phyloP scores from a whole-genome alignment of 805 yeast genomes.

The Wickerhamomyces queroliae region DNA sequence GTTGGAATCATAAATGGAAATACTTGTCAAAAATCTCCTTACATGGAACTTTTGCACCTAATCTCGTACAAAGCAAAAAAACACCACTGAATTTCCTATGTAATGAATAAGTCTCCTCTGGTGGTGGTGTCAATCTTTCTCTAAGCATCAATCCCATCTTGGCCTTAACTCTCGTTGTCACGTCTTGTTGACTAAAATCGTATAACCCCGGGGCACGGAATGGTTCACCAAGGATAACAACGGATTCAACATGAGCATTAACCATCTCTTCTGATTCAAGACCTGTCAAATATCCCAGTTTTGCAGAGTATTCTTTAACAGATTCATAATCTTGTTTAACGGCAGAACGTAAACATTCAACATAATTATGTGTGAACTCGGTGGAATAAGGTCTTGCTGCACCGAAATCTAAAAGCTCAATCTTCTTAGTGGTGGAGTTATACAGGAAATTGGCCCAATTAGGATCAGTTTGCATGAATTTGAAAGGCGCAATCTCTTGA shows the following conservation, averaged over 20 bases:
- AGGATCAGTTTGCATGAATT: conserved; percentile 98
- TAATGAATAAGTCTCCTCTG: conserved; percentile 95
- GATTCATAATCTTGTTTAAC: conserved; percentile 57
- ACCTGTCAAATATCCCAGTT: conserved; percentile 88
- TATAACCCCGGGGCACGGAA: conserved; percentile 54
- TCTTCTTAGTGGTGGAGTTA: conserved; percentile 60
- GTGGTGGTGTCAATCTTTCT: conserved; percentile 93
- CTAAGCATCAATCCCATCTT: conserved; percentile 86
- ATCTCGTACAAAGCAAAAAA: conserved; percentile 79
- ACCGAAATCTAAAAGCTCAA: conserved; percentile 91
- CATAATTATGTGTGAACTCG: conserved; percentile 64
- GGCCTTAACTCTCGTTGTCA: conserved; percentile 86
- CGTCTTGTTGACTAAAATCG: conserved; percentile 80
- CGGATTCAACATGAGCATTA: conserved; percentile 89
- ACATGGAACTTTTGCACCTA: conserved; percentile 80
- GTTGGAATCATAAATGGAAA: conserved; percentile 26
- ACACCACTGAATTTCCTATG: conserved; percentile 96
- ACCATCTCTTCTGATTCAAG: conserved; percentile 81
- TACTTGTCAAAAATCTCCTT: conserved; percentile 69
- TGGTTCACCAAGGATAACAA: conserved; percentile 89
- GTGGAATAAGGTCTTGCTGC: conserved; percentile 79
- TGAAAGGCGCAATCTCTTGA: conserved; percentile 75
- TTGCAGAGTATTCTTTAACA: conserved; percentile 59
- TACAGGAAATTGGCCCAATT: conserved; percentile 97
- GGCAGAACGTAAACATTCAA: conserved; percentile 69